These are phyloP conservation scores for Trebouxia sp. DNA, from an alignment of 139 green algal species.

Conservation along the genomic window DNA sequence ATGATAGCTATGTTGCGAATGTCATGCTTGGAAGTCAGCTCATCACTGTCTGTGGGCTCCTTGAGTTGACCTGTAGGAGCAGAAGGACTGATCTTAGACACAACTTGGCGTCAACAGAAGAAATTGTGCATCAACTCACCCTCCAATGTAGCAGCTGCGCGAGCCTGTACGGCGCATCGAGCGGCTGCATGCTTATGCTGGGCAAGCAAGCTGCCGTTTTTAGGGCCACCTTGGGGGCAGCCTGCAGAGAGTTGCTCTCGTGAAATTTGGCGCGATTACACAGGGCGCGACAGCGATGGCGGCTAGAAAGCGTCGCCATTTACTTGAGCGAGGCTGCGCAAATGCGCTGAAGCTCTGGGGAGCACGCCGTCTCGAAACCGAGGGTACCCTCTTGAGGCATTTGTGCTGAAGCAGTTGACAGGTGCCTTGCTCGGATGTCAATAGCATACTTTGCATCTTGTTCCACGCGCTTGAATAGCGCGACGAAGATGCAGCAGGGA, in stretches of 20 bases:
- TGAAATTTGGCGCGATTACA: background rate
- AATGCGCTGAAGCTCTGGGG: background rate
- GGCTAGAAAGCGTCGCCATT: no score
- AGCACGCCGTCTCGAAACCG: background rate
- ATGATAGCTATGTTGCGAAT: slow-evolving; percentile 71
- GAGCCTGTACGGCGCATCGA: background rate
- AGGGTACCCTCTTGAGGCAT: background rate
- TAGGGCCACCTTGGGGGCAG: background rate
- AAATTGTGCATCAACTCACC: background rate
- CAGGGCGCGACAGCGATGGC: background rate
- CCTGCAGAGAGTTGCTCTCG: background rate
- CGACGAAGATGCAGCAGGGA: no score
- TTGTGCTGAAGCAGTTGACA: slow-evolving; percentile 9
- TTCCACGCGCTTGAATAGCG: no score
- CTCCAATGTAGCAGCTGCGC: background rate
- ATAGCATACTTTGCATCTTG: background rate
- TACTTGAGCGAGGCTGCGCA: background rate
- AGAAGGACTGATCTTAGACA: background rate
- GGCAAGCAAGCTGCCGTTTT: background rate
- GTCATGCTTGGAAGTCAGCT: slow-evolving; percentile 22
- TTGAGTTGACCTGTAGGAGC: background rate
- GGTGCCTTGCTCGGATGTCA: background rate
- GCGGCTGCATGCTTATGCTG: background rate
- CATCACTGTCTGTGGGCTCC: background rate
- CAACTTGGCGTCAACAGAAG: background rate